These are phyloP conservation scores for Fragaria iinumae DNA, from an alignment of 306 rosid species.

Conservation along the genomic window DNA sequence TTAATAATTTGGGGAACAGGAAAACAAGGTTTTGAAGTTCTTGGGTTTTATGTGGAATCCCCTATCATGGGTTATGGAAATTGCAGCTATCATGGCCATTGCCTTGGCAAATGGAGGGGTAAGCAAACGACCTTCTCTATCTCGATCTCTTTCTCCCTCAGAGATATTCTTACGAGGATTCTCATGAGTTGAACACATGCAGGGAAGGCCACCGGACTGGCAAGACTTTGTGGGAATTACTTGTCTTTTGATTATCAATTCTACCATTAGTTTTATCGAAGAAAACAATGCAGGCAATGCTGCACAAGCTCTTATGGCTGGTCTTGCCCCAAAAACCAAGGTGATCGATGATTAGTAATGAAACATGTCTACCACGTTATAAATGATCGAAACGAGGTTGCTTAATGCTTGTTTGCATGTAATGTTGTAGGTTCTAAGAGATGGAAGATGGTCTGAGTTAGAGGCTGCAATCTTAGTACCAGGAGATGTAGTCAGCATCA, in stretches of 20 bases:
- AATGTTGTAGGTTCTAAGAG: slow-evolving; percentile 61
- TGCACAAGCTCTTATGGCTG: slow-evolving; percentile 93
- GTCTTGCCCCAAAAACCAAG: slow-evolving; percentile 94
- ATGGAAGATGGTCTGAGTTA: slow-evolving; percentile 82
- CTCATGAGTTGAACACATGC: slow-evolving; percentile 20
- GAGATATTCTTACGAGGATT: not conserved
- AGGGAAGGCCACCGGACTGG: slow-evolving; percentile 92
- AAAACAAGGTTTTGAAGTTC: slow-evolving; percentile 67
- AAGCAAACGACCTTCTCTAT: not conserved
- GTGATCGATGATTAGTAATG: slow-evolving; percentile 17
- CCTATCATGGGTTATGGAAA: slow-evolving; percentile 94
- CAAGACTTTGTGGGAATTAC: slow-evolving; percentile 73
- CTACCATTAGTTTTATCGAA: slow-evolving; percentile 85
- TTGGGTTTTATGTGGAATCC: slow-evolving; percentile 98
- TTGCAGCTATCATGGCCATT: slow-evolving; percentile 91
- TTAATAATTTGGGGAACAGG: slow-evolving; percentile 43
- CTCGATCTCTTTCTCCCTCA: not conserved
- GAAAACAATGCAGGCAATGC: slow-evolving; percentile 97
- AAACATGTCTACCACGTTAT: not conserved
- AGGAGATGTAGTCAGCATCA: slow-evolving; percentile 77
- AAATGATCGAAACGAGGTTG: not conserved
- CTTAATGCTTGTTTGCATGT: not conserved
- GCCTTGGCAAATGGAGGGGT: slow-evolving; percentile 94
- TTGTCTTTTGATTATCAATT: slow-evolving; percentile 65
- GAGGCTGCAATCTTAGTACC: slow-evolving; percentile 79